These are phyloP conservation scores for Neonectria magnoliae DNA, from an alignment of 2,329 filamentous ascomycete species.

Conservation along the genomic window DNA sequence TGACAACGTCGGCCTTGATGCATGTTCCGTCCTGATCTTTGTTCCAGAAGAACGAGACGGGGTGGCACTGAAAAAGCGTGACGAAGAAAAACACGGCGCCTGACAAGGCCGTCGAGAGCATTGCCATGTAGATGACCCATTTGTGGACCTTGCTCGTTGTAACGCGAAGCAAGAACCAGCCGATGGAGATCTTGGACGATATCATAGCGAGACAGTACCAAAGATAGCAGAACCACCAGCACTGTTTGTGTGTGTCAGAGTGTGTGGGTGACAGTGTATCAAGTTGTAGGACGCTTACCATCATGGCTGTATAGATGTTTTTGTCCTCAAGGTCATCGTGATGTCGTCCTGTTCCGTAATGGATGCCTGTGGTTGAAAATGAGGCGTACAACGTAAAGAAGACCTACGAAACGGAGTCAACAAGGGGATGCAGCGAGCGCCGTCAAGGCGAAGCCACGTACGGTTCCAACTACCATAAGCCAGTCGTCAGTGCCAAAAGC, in stretches of 20 bases:
- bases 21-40: constrained; percentile 39
- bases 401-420: constrained; percentile 41
- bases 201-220: constrained; percentile 42
- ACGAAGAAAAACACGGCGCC: constrained; percentile 47
- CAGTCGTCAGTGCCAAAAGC: constrained; percentile 51
- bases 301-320: constrained; percentile 42
- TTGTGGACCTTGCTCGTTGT: constrained; percentile 30
- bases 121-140: constrained; percentile 44
- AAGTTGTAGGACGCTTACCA: constrained; percentile 38
- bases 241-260: constrained; percentile 22
- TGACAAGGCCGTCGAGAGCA: constrained; percentile 41
- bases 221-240: constrained; percentile 45
- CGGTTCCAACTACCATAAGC: constrained; percentile 48
- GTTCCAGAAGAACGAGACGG: constrained; percentile 44
- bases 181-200: constrained; percentile 48
- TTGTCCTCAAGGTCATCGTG: constrained; percentile 39
- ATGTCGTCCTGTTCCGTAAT: constrained; percentile 50
- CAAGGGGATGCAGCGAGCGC: constrained; percentile 29
- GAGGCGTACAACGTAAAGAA: constrained; percentile 28
- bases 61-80: constrained; percentile 44
- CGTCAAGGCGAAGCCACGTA: constrained; percentile 23
- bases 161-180: constrained; percentile 47
- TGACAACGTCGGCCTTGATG: constrained; percentile 50
- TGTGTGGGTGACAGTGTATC: not conserved
- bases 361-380: constrained; percentile 40